Percentiles rank a stretch among this genome's conserved stretches.
Evolutionary conservation across 441 rosid genomes (phyloP).

Genomic region (Jatropha multifida): DNA sequence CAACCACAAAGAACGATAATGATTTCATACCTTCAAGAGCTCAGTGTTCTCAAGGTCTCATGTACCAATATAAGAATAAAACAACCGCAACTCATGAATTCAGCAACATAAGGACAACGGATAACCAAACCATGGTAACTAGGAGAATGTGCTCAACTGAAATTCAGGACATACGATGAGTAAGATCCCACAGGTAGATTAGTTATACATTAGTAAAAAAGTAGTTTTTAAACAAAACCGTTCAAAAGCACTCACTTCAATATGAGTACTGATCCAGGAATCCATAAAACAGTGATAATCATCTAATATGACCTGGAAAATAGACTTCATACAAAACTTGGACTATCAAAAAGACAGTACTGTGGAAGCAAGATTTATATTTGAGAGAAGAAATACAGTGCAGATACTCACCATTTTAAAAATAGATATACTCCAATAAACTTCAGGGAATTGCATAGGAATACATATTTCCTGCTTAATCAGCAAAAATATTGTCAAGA

Average conservation of each 20-base stretch:
- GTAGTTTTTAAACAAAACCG: neutral
- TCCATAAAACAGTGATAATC: slow-evolving; percentile 23
- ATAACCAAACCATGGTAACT: slow-evolving; percentile 25
- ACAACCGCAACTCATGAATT: slow-evolving; percentile 44
- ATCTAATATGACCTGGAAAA: slow-evolving; percentile 31
- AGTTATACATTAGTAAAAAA: slow-evolving; percentile 13
- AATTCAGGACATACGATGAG: slow-evolving; percentile 18
- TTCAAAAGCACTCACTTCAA: slow-evolving; percentile 23
- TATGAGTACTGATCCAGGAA: slow-evolving; percentile 30
- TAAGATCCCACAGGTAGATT: slow-evolving; percentile 10
- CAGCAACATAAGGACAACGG: slow-evolving; percentile 23
- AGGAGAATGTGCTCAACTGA: slow-evolving; percentile 35
- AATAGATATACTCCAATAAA: slow-evolving; percentile 20
- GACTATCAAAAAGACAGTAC: neutral
- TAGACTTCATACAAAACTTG: slow-evolving; percentile 34
- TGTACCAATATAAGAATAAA: slow-evolving; percentile 26
- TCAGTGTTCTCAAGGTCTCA: slow-evolving; percentile 23
- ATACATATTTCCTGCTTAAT: slow-evolving; percentile 53
- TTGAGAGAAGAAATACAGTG: neutral
- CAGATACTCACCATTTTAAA: slow-evolving; percentile 41
- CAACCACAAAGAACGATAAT: neutral
- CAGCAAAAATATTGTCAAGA: neutral
- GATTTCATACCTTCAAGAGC: slow-evolving; percentile 44
- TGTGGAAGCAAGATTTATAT: slow-evolving; percentile 9
- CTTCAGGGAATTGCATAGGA: slow-evolving; percentile 58